A percentile compares a stretch with the other conserved stretches of the same genome.
These are phyloP conservation scores for Syzygium aromaticum DNA, from an alignment of 345 rosid genomes.

Conservation along the genomic window DNA sequence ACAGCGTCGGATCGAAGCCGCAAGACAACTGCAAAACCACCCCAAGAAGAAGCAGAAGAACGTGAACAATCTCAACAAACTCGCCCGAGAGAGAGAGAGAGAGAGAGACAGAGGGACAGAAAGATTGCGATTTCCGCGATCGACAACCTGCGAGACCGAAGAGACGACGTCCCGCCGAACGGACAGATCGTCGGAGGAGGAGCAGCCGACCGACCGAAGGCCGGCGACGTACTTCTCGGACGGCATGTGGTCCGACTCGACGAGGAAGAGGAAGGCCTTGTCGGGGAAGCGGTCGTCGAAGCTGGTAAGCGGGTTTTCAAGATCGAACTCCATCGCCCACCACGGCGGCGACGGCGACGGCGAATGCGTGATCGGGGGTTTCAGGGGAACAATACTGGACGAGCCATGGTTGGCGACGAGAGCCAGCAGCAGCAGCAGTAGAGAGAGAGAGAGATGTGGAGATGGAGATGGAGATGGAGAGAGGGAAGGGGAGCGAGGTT, in stretches of 20 bases:
- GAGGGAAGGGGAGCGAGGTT: not conserved
- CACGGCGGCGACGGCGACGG: not conserved
- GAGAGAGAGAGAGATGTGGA: not conserved
- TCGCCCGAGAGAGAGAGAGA: not conserved
- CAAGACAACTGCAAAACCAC: conserved; percentile 27
- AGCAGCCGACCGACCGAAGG: conserved; percentile 22
- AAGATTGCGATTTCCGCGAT: not conserved
- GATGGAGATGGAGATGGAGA: not conserved
- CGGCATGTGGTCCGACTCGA: conserved; percentile 67
- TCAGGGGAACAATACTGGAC: not conserved
- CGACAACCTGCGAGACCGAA: conserved; percentile 37
- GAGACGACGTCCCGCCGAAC: conserved; percentile 38
- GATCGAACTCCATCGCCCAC: conserved; percentile 58
- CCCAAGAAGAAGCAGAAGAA: not conserved
- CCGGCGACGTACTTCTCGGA: conserved; percentile 21
- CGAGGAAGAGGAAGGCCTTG: conserved; percentile 31
- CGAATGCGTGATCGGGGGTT: not conserved
- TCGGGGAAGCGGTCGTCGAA: conserved; percentile 9
- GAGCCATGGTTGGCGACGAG: not conserved
- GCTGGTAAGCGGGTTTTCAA: conserved; percentile 55
- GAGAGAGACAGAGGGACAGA: not conserved
- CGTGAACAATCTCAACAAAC: not conserved
- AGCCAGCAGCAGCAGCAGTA: not conserved
- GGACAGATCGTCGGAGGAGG: conserved; percentile 11
- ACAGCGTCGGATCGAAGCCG: conserved; percentile 27